phyloP scores from a whole-genome alignment of 257 asterid species.

The Anisodus acutangulus region DNA sequence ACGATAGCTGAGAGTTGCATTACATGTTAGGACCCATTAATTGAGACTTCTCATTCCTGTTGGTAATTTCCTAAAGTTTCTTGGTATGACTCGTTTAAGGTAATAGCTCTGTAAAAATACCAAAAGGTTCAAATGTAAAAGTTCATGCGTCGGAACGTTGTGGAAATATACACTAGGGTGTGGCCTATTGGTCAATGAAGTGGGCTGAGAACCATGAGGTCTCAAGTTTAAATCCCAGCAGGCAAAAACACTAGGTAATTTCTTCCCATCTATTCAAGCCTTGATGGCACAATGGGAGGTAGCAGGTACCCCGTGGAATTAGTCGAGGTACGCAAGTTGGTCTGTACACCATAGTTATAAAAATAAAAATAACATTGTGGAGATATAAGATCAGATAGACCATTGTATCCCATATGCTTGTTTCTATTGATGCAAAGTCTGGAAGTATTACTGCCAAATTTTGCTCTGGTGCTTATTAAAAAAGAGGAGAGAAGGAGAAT shows the following conservation, averaged over 20 bases:
- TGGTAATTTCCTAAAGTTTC: neutral
- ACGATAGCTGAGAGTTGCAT: neutral
- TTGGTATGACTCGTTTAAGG: conserved; percentile 2
- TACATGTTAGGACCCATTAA: neutral
- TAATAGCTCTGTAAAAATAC: neutral
- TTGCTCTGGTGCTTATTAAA: neutral
- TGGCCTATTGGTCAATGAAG: too few species aligned
- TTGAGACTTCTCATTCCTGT: conserved; percentile 2
- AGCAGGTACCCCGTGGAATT: neutral
- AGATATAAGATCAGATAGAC: neutral
- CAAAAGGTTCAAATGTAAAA: too few species aligned
- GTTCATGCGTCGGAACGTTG: too few species aligned
- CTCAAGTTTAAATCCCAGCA: neutral
- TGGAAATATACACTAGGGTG: too few species aligned
- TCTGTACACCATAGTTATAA: neutral
- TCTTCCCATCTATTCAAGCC: neutral
- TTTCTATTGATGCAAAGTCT: conserved; percentile 10
- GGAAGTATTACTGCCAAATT: neutral
- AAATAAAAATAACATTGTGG: conserved; percentile 6
- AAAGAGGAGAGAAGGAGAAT: neutral
- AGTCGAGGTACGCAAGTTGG: neutral
- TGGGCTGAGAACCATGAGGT: neutral
- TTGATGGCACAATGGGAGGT: neutral
- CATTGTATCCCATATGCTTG: conserved; percentile 17
- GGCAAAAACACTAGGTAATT: neutral